These are phyloP conservation scores for Triangularia verruculosa DNA, from an alignment of 2,329 filamentous ascomycete species.

Conservation along the genomic window DNA sequence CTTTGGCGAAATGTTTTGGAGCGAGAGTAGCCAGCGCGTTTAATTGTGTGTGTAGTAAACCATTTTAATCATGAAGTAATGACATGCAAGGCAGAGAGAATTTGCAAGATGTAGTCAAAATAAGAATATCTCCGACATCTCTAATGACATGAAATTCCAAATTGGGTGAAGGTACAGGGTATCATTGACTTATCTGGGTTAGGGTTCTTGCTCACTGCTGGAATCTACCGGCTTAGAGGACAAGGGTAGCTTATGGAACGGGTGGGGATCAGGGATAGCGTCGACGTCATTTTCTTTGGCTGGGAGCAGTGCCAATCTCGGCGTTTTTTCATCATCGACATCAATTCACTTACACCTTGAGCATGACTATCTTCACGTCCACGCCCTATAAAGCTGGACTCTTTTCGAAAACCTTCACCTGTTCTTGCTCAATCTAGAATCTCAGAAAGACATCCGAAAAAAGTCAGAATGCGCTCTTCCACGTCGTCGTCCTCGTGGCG, in stretches of 20 bases:
- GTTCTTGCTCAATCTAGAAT: neutral
- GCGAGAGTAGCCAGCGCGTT: neutral
- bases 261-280: neutral
- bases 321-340: neutral
- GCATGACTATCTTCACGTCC: neutral
- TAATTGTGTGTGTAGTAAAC: neutral
- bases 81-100: neutral
- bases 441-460: neutral
- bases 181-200: conserved; percentile 11
- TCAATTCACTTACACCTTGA: neutral
- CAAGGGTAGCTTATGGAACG: conserved; percentile 9
- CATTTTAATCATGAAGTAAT: neutral
- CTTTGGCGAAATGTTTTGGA: neutral
- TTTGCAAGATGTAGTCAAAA: neutral
- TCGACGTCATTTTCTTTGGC: conserved; percentile 22
- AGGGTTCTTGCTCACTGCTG: conserved; percentile 5
- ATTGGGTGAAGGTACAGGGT: neutral
- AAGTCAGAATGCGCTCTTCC: conserved; percentile 20
- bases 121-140: neutral
- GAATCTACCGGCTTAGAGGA: neutral
- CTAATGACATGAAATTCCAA: neutral
- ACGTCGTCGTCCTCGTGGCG: conserved; percentile 17
- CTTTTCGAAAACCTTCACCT: neutral
- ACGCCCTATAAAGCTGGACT: neutral
- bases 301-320: neutral